Conservation (phyloP, 163 green algal species). For the Smithsoniella earleae region DNA sequence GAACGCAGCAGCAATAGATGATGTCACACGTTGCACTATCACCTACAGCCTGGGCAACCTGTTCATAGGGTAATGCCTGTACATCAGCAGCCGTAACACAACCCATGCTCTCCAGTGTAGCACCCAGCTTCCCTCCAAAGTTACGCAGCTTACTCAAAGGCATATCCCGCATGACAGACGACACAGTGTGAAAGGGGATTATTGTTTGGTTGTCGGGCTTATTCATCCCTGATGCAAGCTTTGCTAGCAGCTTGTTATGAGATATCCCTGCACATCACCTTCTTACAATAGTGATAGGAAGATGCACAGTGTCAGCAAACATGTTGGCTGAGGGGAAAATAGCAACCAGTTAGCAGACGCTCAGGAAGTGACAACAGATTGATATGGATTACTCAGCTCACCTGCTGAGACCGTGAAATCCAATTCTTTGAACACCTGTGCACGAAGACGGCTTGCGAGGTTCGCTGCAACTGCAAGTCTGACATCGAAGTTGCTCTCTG, state of each 20-base stretch:
- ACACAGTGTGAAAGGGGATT: constrained; percentile 51
- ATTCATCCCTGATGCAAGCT: constrained; percentile 64
- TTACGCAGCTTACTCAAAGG: constrained; percentile 66
- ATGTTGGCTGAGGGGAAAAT: neutral
- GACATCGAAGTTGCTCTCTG: neutral
- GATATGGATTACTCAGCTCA: neutral
- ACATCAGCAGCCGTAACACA: constrained; percentile 52
- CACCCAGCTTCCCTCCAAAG: constrained; percentile 80
- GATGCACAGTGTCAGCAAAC: no score
- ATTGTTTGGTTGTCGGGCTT: constrained; percentile 82
- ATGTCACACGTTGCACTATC: neutral
- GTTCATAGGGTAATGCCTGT: constrained; percentile 34
- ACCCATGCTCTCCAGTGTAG: constrained; percentile 50
- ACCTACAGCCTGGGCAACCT: constrained; percentile 45
- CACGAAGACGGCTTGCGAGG: constrained; percentile 3
- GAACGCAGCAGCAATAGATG: neutral
- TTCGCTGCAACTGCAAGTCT: neutral
- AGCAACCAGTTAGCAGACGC: neutral
- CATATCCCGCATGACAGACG: constrained; percentile 57
- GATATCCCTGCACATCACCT: constrained; percentile 45
- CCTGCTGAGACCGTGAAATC: constrained; percentile 42
- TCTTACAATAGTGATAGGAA: neutral
- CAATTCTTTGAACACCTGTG: constrained; percentile 35
- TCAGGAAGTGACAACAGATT: neutral
- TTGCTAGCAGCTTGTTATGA: constrained; percentile 71